Evolutionary conservation across 768 basidiomycete species (phyloP).

Genomic region (Thelephora aurantiotincta): DNA sequence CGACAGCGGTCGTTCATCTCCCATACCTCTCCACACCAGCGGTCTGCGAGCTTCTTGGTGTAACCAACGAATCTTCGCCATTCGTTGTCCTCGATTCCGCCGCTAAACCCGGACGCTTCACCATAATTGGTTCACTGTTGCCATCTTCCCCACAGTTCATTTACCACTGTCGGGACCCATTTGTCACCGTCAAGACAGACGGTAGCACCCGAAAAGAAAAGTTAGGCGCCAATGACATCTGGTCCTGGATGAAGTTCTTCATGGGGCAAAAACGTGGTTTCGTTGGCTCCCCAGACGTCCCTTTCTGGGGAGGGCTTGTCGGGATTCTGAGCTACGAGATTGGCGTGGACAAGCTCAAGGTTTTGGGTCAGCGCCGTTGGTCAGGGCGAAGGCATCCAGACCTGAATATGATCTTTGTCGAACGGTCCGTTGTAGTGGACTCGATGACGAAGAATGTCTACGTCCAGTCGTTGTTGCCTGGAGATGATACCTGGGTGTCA

Average conservation of each 20-base stretch:
- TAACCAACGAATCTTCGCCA: constrained; percentile 36
- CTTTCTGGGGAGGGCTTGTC: constrained; percentile 77
- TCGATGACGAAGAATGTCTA: constrained; percentile 30
- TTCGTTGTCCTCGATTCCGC: constrained; percentile 71
- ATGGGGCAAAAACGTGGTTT: constrained; percentile 38
- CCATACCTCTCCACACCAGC: constrained; percentile 27
- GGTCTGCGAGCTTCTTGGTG: constrained; percentile 53
- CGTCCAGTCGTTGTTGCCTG: constrained; percentile 49
- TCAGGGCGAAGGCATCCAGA: constrained; percentile 41
- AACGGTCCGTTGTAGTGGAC: constrained; percentile 66
- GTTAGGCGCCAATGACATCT: constrained; percentile 42
- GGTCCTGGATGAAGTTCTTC: constrained; percentile 64
- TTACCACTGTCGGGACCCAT: constrained; percentile 35
- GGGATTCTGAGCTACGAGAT: constrained; percentile 74
- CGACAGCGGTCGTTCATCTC: constrained; percentile 26
- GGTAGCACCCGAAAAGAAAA: constrained; percentile 20
- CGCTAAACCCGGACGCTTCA: constrained; percentile 57
- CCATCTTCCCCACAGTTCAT: constrained; percentile 41
- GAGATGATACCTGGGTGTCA: constrained; percentile 48
- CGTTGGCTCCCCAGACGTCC: constrained; percentile 37
- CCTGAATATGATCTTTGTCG: constrained; percentile 63
- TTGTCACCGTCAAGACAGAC: constrained; percentile 31
- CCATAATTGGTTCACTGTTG: constrained; percentile 53
- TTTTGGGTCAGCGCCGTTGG: constrained; percentile 22
- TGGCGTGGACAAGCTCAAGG: constrained; percentile 41